Conservation (phyloP, 129 eudicot species). For the Glebionis coronaria region DNA sequence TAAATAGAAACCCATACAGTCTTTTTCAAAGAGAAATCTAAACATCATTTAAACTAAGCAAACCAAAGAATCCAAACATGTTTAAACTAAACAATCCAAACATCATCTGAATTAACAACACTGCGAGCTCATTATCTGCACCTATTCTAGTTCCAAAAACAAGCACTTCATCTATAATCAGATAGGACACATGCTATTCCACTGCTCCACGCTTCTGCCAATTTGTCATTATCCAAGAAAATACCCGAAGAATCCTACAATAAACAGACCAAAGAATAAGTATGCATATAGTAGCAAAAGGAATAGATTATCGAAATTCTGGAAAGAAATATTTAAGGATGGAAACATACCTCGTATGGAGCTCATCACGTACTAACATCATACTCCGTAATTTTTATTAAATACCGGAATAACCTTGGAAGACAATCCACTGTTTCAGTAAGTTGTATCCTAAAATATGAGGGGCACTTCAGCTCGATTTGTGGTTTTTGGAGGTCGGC, state of each 20-base stretch:
- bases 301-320: background rate
- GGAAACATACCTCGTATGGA: conserved; percentile 99
- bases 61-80: too few species aligned
- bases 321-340: background rate
- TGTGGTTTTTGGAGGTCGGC: conserved; percentile 97
- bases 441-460: conserved; percentile 77
- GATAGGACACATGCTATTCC: too few species aligned
- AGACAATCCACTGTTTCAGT: conserved; percentile 71
- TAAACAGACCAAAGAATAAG: background rate
- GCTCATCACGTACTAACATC: conserved; percentile 87
- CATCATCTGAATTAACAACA: too few species aligned
- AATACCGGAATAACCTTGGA: conserved; percentile 78
- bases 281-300: background rate
- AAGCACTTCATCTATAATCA: too few species aligned
- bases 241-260: conserved; percentile 91
- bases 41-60: too few species aligned
- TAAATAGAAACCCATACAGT: too few species aligned
- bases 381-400: conserved; percentile 93
- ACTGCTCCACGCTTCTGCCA: too few species aligned
- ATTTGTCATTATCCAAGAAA: conserved; percentile 96
- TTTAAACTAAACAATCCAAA: too few species aligned
- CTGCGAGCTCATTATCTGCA: too few species aligned
- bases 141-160: too few species aligned
- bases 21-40: too few species aligned
- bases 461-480: conserved; percentile 73